Evolutionary conservation across 257 asterid genomes (phyloP), one percentile per base, ranked within the genome.

Genomic region (Fraxinus quadrangulata): DNA sequence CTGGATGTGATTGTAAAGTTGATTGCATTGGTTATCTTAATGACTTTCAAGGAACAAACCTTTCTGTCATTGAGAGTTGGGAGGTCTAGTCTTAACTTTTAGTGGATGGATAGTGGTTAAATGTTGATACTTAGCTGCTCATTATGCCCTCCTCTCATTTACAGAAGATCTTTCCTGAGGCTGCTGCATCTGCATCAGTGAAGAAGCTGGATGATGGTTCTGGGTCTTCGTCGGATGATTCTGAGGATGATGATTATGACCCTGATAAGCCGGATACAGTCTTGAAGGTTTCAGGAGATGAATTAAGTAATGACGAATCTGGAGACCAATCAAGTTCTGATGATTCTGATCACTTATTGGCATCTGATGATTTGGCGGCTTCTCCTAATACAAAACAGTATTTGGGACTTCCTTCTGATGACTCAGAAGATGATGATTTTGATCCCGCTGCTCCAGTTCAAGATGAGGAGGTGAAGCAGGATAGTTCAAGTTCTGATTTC

Each of bases 1-100:
- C 99, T 74, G 97, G 96, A 68, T 96, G 99, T 87, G 97, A 92
- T 77, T 93, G 99, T 90, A 96, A 96, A 88, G 92, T 83, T 77
- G 92, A 89, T 79, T 96, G 99, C 87, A 85, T 96, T 71, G 95
- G 83, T 79, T 77, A 92, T 85, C 94, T 96, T 68, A 92, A 89
- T 82, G 95, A 96, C 85, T 87, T 79, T 80, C 97, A 84, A 79
- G 92, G 87, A 75, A 77, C 89, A 67, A 85, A 80, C 71, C 88
- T 89, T 54, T 84, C 94, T 68, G 59, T 92, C 73, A 12, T 74
- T 11, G 99, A 96, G 77, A 85, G 89, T 78, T 93, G 98, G 98
- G 98, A 96, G 98, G 99, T 96, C 84, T 85, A 40, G 61, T 83
- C 84, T 78, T 77, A 65, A 56, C 34, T 54, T 70, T 61, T 80